Conservation (phyloP, 2,329 filamentous ascomycete species). For the Sclerotinia glacialis region DNA sequence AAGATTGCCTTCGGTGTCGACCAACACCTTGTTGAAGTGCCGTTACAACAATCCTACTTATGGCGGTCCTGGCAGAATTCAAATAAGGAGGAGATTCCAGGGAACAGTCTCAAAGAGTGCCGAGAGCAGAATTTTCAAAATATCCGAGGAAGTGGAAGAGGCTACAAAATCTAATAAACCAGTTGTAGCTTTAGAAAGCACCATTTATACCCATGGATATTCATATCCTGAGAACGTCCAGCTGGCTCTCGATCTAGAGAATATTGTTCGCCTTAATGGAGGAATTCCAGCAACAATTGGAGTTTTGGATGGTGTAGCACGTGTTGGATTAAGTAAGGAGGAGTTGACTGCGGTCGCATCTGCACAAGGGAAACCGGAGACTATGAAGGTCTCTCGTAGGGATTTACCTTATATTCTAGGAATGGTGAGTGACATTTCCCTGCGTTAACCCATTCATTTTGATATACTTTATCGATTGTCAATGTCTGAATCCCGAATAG, state of each 20-base stretch:
- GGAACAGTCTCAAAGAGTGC: neutral
- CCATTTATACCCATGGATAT: slow-evolving; percentile 95
- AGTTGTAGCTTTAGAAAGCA: slow-evolving; percentile 89
- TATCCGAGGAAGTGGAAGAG: slow-evolving; percentile 63
- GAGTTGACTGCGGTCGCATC: slow-evolving; percentile 70
- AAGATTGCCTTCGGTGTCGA: slow-evolving; percentile 4
- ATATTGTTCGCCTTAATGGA: slow-evolving; percentile 75
- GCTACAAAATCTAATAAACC: slow-evolving; percentile 73
- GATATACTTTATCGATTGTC: slow-evolving; percentile 3
- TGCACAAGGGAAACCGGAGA: slow-evolving; percentile 62
- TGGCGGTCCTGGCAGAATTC: neutral
- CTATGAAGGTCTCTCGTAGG: slow-evolving; percentile 80
- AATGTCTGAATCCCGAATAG: slow-evolving; percentile 41
- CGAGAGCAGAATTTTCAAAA: neutral
- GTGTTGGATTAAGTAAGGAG: slow-evolving; percentile 69
- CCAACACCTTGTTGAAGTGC: slow-evolving; percentile 1
- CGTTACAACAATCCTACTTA: neutral
- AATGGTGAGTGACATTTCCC: slow-evolving; percentile 52
- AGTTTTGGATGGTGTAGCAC: slow-evolving; percentile 77
- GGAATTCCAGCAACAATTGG: slow-evolving; percentile 89
- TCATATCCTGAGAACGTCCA: slow-evolving; percentile 71
- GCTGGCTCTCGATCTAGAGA: slow-evolving; percentile 73
- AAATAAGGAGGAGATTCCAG: neutral
- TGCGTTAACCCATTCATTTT: neutral
- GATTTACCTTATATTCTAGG: slow-evolving; percentile 82